A percentile compares a stretch with the other conserved stretches of the same genome.
Evolutionary conservation across 768 basidiomycete species (phyloP).

Genomic region (Tricholoma saponaceum): DNA sequence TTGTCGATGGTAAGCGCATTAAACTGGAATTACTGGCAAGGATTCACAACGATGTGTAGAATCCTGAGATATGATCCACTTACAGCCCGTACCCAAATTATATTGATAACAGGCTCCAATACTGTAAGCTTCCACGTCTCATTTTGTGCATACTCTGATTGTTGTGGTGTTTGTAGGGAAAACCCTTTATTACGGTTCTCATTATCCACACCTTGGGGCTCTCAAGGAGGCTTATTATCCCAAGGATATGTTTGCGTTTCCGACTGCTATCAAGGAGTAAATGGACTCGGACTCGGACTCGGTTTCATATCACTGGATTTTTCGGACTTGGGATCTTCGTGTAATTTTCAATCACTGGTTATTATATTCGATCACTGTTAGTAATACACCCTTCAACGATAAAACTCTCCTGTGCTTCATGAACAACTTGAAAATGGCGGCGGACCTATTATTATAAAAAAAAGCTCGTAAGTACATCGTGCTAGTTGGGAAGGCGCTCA

Average conservation of each 20-base stretch:
- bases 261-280: conserved; percentile 25
- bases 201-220: conserved; percentile 26
- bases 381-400: too few relatives aligned
- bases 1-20: conserved; percentile 27
- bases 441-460: too few relatives aligned
- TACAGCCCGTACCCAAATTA: conserved; percentile 36
- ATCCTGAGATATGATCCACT: not conserved
- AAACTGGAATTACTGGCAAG: conserved; percentile 26
- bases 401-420: too few relatives aligned
- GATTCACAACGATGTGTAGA: not conserved
- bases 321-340: too few relatives aligned
- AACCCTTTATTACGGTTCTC: conserved; percentile 26
- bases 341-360: too few relatives aligned
- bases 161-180: conserved; percentile 21
- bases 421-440: too few relatives aligned
- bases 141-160: not conserved
- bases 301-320: too few relatives aligned
- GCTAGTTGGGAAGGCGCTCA: too few relatives aligned
- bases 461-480: too few relatives aligned
- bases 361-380: too few relatives aligned
- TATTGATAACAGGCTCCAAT: conserved; percentile 28
- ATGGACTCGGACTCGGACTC: too few relatives aligned
- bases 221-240: conserved; percentile 34
- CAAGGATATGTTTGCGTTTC: conserved; percentile 34
- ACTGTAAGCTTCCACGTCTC: conserved; percentile 24